Evolutionary conservation across 805 yeast genomes (phyloP), one percentile per base, ranked within the genome.

Genomic region (Debaryomyces hansenii): DNA sequence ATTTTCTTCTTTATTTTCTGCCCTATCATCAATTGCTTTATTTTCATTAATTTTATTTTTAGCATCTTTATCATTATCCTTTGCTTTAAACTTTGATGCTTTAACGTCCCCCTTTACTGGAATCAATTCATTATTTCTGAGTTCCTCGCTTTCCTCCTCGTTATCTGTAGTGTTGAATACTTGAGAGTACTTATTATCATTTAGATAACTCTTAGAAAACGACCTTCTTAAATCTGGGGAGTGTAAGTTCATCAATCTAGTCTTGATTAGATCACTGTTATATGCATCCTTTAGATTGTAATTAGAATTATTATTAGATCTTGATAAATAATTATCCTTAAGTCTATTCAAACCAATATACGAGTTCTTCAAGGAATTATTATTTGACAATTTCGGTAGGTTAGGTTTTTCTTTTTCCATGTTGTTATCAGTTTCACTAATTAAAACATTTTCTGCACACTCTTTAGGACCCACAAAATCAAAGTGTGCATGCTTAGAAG

Each of bases 281-380:
- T 40, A 47, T 12, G 34, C 34, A 2, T 55, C 62, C 14, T 56
- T 54, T 36, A 62, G 50, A 40, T 63, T 57, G 34, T 48, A 41
- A 16, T 49, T 47, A 3, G 66, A 57, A 31, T 45, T 51, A 33
- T 50, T 57, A 20, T 36, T 52, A 1, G 63, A 57, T 15, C 57
- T 52, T 4, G 55, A 47, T 28, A 60, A 45, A 28, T 56, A 47
- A 24, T 57, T 56, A 15, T 69, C 73, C 47, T 71, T 72, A 33
- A 71, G 53, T 28, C 73, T 46, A 48, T 68, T 70, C 46, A 72
- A 59, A 0, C 75, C 76, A 45, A 71, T 61, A 40, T 56, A 66
- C 1, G 76, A 70, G 51, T 58, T 69, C n/a, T 59, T 54, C n/a
- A 61, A 46, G 5, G 71, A 61, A 40, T 54, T 61, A 11, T 56